Evolutionary conservation across 2,329 filamentous ascomycete species (phyloP).

Genomic region (Trichoderma citrinoviride): DNA sequence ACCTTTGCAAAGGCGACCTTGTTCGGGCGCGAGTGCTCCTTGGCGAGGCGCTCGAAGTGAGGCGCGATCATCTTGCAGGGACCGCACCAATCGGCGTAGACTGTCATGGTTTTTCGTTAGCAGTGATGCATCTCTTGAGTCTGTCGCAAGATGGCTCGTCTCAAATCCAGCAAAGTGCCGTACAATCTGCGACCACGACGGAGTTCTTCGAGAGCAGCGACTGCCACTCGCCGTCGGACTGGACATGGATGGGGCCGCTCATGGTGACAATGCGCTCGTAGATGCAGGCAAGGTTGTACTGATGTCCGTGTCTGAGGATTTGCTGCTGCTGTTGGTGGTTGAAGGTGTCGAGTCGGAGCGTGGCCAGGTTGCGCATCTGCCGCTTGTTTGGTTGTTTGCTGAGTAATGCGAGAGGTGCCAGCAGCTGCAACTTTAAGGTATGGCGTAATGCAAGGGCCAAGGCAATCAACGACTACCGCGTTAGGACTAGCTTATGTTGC

Average conservation of each 20-base stretch:
- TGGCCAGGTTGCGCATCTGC: slow-evolving; percentile 12
- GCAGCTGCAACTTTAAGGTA: background rate
- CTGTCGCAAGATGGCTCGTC: no score
- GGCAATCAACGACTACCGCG: no score
- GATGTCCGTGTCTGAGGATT: background rate
- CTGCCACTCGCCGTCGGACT: slow-evolving; percentile 68
- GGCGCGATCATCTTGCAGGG: slow-evolving; percentile 92
- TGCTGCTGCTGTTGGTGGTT: background rate
- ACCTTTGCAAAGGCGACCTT: slow-evolving; percentile 89
- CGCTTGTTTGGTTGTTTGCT: background rate
- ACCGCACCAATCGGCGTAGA: slow-evolving; percentile 94
- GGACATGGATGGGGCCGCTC: slow-evolving; percentile 54
- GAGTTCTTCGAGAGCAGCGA: slow-evolving; percentile 68
- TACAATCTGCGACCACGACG: slow-evolving; percentile 89
- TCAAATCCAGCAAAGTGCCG: slow-evolving; percentile 32
- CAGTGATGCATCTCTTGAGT: background rate
- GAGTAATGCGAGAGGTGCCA: background rate
- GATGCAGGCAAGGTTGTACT: background rate
- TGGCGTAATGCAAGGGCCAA: background rate
- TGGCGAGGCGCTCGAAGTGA: slow-evolving; percentile 78
- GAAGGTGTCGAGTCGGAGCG: background rate
- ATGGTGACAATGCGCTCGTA: slow-evolving; percentile 34
- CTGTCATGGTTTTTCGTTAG: slow-evolving; percentile 46
- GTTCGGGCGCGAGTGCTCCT: slow-evolving; percentile 74
- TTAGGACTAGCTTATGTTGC: no score